Percentiles rank a stretch among this genome's conserved stretches.
Conservation (phyloP, 306 rosid species). For the Glycine tomentella region DNA sequence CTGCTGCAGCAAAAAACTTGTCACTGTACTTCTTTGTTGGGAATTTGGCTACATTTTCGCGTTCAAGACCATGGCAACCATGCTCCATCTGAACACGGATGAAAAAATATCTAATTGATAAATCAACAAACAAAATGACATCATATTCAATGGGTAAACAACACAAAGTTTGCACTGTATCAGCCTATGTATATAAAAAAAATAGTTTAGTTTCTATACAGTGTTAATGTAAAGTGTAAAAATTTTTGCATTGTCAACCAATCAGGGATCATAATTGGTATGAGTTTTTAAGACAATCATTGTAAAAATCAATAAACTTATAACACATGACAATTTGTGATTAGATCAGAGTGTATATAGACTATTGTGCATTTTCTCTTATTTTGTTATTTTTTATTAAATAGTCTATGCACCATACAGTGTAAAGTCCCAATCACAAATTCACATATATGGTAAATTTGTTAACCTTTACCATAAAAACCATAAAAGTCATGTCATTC, state of each 20-base stretch:
- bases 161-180: neutral
- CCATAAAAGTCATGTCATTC: too few relatives aligned
- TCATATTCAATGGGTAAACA: conserved; percentile 27
- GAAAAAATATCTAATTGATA: conserved; percentile 29
- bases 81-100: conserved; percentile 71
- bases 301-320: neutral
- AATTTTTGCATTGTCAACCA: neutral
- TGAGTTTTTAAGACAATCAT: neutral
- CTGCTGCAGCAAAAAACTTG: conserved; percentile 71
- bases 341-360: neutral
- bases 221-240: neutral
- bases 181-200: neutral
- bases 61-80: conserved; percentile 82
- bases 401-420: too few relatives aligned
- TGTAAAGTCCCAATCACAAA: too few relatives aligned
- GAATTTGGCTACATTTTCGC: conserved; percentile 66
- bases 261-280: neutral
- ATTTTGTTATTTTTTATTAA: too few relatives aligned
- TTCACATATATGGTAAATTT: too few relatives aligned
- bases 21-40: conserved; percentile 87
- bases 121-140: conserved; percentile 42
- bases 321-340: neutral
- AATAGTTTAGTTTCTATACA: neutral
- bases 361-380: too few relatives aligned
- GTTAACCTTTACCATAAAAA: too few relatives aligned